Conservation (phyloP, 257 asterid genomes). For the Misopates orontium region DNA sequence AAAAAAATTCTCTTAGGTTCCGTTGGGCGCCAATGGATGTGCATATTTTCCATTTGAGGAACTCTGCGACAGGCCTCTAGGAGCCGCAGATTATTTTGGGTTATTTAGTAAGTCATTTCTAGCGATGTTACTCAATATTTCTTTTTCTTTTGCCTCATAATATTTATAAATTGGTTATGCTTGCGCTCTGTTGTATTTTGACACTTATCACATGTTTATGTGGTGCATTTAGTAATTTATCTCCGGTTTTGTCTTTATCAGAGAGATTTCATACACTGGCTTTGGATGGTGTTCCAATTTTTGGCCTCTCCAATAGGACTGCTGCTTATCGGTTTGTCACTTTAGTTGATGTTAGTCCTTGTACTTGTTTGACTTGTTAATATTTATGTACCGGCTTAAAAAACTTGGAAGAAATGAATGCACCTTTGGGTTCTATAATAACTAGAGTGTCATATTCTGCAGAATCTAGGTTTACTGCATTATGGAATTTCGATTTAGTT, state of each 20-base stretch:
- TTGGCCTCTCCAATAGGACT: slow-evolving; percentile 77
- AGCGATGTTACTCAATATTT: not conserved
- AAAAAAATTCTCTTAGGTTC: slow-evolving; percentile 42
- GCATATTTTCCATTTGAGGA: slow-evolving; percentile 68
- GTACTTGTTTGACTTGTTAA: slow-evolving; percentile 12
- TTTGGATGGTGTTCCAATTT: slow-evolving; percentile 78
- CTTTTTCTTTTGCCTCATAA: not conserved
- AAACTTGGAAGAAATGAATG: not conserved
- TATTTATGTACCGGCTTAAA: not conserved
- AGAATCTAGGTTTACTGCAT: not conserved
- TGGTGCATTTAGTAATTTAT: slow-evolving; percentile 6
- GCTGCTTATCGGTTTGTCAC: slow-evolving; percentile 98
- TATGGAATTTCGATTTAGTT: not conserved
- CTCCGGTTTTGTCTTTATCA: slow-evolving; percentile 32
- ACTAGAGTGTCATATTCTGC: not conserved
- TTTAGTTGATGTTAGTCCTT: slow-evolving; percentile 82
- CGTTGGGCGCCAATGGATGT: slow-evolving; percentile 66
- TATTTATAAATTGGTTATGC: too few relatives aligned
- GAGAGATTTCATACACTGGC: slow-evolving; percentile 90
- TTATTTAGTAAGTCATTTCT: slow-evolving; percentile 47
- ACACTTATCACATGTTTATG: not conserved
- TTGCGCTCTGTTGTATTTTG: too few relatives aligned
- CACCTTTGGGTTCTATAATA: slow-evolving; percentile 2
- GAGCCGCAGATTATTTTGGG: slow-evolving; percentile 71
- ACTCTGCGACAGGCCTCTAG: slow-evolving; percentile 71